Evolutionary conservation across 2,329 filamentous ascomycete species (phyloP), one percentile per base, ranked within the genome.

Genomic region (Capronia americana): DNA sequence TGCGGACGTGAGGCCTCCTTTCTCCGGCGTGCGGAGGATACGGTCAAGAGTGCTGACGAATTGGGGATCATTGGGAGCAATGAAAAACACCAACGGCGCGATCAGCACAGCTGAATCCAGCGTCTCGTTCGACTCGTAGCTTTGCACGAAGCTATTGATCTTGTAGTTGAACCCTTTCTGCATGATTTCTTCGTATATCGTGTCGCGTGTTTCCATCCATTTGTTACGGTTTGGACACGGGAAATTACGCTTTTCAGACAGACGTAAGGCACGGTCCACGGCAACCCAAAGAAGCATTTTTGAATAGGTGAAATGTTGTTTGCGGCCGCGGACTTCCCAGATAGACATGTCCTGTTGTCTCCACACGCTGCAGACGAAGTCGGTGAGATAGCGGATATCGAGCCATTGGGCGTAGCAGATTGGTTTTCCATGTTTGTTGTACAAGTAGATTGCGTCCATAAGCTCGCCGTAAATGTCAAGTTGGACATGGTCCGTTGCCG

Each of bases 221-320:
- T 85, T 83, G 48, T 75, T 77, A 2, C 90, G 84, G 72, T 90
- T 89, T 1, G 90, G 90, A 68, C 91, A 93, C 0, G 91, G 90
- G 61, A 93, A 85, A 72, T 88, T 90, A 62, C 91, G 82, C 77
- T 92, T 93, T 20, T 93, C 90, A 3, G 89, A 83, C 0, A 93
- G 84, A 1, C 91, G 89, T 12, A 93, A 79, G 10, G 88, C 90
- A 4, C 90, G 87, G 75, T 93, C 91, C 69, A 93, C 87, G 20
- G 90, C 90, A 3, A 93, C 91, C 91, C 90, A 93, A 24, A 93
- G 83, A 88, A 93, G 91, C 69, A 93, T 84, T 75, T 93, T 92
- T n/a, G 88, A 91, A 77, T 93, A 93, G 14, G 89, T 87, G 71
- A 92, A 93, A 73, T 92, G 87, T 76, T 92, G 90, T 74, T 90